Base-by-base conservation (phyloP, 2,329 filamentous ascomycete species). In the Fonsecaea pedrosoi region DNA sequence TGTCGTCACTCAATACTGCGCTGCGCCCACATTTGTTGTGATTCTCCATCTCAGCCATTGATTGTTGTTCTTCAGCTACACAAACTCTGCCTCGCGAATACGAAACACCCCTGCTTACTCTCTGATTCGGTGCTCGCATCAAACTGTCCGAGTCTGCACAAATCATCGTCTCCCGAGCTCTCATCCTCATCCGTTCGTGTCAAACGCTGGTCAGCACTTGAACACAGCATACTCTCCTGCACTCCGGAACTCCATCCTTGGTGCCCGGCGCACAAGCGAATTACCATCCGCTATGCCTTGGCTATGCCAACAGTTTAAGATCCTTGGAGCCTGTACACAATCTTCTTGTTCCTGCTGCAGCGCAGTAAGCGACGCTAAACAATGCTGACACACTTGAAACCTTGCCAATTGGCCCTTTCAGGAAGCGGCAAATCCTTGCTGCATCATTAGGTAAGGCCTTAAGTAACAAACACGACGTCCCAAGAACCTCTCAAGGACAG, bases 401-500 rank as follows among this genome's bases (percentile, higher is more conserved):
- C 45, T 30, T 50, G 45, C 18, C 45, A 25, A 13, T 13, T 30
- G 45, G 25, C 21, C 21, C 21, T 25, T 50, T 50, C 45, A 25
- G 45, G 45, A 7, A 30, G 21, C 10, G 18, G 25, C 18, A 18
- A 10, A 30, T 2, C n/a, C 45, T 12, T 50, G 13, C 7, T 13
- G 45, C 45, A 30, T 12, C 57, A 60, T 60, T 60, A 60, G 50
- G 34, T 60, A 60, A 60, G 42, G 40, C 38, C 32, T 60, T 60
- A 60, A 50, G 45, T 50, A 50, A 50, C 45, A 50, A 5, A 25
- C 45, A 13, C 18, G 45, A 21, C n/a, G n/a, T 10, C 45, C 21
- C 45, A 30, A 30, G 45, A 5, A 2, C 45, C 45, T 12, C 45
- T 13, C 10, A 12, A 30, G 45, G 45, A 8, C 45, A 15, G 37